Evolutionary conservation across 768 basidiomycete species (phyloP).

Genomic region (Xerocomellus amylosporus): DNA sequence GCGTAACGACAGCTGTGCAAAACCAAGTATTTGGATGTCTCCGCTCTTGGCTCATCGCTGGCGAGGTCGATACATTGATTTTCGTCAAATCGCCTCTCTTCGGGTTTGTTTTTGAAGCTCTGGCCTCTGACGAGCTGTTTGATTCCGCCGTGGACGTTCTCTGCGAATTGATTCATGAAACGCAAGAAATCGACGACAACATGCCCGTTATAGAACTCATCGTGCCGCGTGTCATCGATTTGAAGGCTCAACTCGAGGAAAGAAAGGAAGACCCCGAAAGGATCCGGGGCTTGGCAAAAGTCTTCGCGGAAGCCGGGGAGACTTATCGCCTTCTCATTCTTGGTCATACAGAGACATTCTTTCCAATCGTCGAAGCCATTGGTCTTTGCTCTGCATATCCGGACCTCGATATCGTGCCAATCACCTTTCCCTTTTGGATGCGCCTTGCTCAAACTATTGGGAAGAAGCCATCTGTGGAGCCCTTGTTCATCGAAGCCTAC

Average conservation of each 20-base stretch:
- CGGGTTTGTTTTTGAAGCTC: constrained; percentile 76
- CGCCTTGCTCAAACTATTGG: constrained; percentile 87
- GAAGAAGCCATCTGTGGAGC: constrained; percentile 67
- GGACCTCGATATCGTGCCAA: constrained; percentile 94
- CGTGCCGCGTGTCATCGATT: constrained; percentile 77
- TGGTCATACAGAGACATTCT: constrained; percentile 88
- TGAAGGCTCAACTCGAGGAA: constrained; percentile 60
- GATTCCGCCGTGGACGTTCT: constrained; percentile 90
- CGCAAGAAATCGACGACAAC: constrained; percentile 94
- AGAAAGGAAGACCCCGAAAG: constrained; percentile 79
- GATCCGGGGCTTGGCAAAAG: constrained; percentile 83
- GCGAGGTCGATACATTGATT: constrained; percentile 66
- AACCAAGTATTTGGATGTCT: constrained; percentile 80
- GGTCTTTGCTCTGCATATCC: constrained; percentile 88
- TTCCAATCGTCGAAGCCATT: constrained; percentile 93
- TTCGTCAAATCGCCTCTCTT: constrained; percentile 81
- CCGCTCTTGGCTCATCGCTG: constrained; percentile 83
- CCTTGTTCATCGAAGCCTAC: constrained; percentile 82
- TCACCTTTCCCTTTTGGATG: constrained; percentile 99
- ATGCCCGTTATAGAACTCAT: constrained; percentile 85
- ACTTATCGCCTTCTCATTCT: constrained; percentile 87
- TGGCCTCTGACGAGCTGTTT: constrained; percentile 83
- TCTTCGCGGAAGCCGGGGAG: constrained; percentile 97
- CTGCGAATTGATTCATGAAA: constrained; percentile 96
- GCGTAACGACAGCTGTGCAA: constrained; percentile 78